Evolutionary conservation across 1,284 basidiomycete genomes (phyloP).

Genomic region (Irpex sp.): DNA sequence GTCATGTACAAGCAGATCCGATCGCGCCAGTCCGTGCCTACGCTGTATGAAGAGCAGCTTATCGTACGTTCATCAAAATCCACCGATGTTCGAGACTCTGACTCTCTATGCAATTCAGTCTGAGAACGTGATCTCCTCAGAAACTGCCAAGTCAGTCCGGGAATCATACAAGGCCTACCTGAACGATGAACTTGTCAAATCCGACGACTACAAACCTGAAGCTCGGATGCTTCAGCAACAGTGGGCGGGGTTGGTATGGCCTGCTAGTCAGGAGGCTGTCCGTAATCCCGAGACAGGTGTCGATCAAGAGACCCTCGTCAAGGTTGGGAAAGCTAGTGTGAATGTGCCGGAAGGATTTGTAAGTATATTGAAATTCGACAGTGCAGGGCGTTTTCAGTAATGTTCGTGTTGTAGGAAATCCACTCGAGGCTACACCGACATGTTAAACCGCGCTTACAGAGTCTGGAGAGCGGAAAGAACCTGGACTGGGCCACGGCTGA

Average conservation of each 20-base stretch:
- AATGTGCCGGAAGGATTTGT: constrained; percentile 74
- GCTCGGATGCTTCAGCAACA: constrained; percentile 56
- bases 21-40: constrained; percentile 72
- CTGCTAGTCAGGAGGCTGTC: constrained; percentile 23
- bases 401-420: constrained; percentile 48
- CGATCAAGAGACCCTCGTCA: constrained; percentile 41
- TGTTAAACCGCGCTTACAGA: constrained; percentile 72
- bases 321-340: constrained; percentile 70
- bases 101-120: constrained; percentile 31
- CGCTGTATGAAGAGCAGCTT: constrained; percentile 77
- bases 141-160: constrained; percentile 50
- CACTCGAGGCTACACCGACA: constrained; percentile 79
- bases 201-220: constrained; percentile 45
- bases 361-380: constrained; percentile 3
- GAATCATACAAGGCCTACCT: constrained; percentile 57
- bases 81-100: constrained; percentile 2
- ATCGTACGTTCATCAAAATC: constrained; percentile 43
- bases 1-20: constrained; percentile 87
- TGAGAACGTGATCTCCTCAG: constrained; percentile 50
- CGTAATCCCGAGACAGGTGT: constrained; percentile 69
- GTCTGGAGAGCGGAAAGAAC: constrained; percentile 64
- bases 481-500: constrained; percentile 90
- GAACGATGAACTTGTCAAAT: constrained; percentile 52
- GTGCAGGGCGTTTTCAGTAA: neutral
- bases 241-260: constrained; percentile 77